Evolutionary conservation across 805 yeast species (phyloP), one percentile per base, ranked within the genome.

Genomic region (Metschnikowia bowlesiae): DNA sequence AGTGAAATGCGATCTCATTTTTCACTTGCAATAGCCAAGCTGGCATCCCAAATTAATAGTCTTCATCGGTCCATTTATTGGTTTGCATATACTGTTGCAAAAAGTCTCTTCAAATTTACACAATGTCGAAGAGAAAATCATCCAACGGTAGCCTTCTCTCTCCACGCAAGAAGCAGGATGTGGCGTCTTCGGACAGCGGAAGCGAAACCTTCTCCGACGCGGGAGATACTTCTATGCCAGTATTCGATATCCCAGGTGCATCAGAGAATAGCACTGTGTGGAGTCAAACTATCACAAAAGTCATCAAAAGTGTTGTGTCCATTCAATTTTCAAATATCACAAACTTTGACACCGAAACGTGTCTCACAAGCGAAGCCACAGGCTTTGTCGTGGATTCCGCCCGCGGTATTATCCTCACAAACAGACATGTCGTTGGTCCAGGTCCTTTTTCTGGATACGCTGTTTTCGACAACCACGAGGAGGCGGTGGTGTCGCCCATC

Each of bases 341-440:
- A 3, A 82, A 84, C 54, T 91, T 91, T 63, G 97, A 91, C 61
- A 85, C 94, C 36, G 97, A 91, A 58, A 69, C 82, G 2, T 85
- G 96, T 1, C 67, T 84, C 40, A 89, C 85, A 29, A 82, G 88
- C 48, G 96, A 91, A 66, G 97, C 97, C n/a, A 89, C 97, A 0
- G 97, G 97, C 2, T 91, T 91, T 66, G 89, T 91, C 6, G 97
- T 91, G 9, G 97, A 91, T 65, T 77, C 92, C 2, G 74, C 79
- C 49, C 68, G 81, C 28, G 97, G 97, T 13, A 80, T 90, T 52
- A 89, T 91, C 53, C 75, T 91, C 64, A 91, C 97, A 9, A 91
- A 91, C 69, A 79, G 97, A 62, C 97, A 91, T 63, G 97, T 91
- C 44, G 97, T 90, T 39, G 96, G 96, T 2, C 90, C 97, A 0